Evolutionary conservation across 129 eudicot species (phyloP), one percentile per base, ranked within the genome.

Genomic region (Lactuca saligna): DNA sequence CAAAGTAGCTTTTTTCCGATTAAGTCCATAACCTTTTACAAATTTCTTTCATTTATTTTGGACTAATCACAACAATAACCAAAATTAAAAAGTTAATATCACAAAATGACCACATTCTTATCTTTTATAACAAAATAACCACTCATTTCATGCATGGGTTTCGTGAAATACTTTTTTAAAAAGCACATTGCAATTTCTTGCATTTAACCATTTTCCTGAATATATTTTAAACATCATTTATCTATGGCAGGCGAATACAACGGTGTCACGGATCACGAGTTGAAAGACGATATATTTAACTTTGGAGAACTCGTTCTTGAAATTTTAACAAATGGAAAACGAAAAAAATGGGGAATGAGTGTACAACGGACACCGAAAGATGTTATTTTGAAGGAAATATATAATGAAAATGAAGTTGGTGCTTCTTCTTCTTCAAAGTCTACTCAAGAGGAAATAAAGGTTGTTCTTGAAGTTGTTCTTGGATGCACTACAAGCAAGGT

Each of bases 301-400:
- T 93, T 89, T 35, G 99, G 99, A 16, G 85, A 80, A 77, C 33
- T 89, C 5, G 71, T 83, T 54, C 68, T 93, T 51, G 92, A 93
- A 74, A 78, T 85, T 37, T 73, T 89, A 58, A 83, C 90, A 17
- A 82, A 87, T 53, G 97, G 99, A 6, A 85, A 78, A 78, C 57
- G 82, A 66, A 78, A 64, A 74, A 83, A 80, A 70, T 90, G 81
- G 56, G 83, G 82, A 67, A 64, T 48, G 58, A 81, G 69, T 62
- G 17, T 70, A 4, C 69, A 67, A 25, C 78, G 58, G 55, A 80
- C 76, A 51, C 78, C 87, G 16, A 81, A 69, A 49, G 97, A 86
- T 64, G 75, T 66, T 72, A 79, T 87, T 70, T 50, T 85, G 14
- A 79, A 77, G 53, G 88, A 85, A 71, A 75, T 87, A 41, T 77